These are phyloP conservation scores for Ceratobasidium sp. DNA, from an alignment of 1,284 basidiomycete genomes.

Conservation along the genomic window DNA sequence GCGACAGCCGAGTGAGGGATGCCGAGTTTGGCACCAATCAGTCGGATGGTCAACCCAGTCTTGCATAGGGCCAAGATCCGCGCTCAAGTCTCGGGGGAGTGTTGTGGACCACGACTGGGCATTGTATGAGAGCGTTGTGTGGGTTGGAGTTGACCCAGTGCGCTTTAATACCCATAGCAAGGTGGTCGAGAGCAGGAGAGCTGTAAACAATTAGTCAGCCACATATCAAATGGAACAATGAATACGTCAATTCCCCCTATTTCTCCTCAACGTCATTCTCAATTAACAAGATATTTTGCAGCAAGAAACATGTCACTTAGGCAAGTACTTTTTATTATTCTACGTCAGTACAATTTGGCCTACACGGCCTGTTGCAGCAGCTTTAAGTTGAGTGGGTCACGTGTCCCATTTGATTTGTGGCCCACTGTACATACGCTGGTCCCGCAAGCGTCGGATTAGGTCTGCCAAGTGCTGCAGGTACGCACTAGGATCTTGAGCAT, in stretches of 20 bases:
- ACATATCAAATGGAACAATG: background rate
- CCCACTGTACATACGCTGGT: background rate
- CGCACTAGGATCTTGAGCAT: no score
- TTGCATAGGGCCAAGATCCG: background rate
- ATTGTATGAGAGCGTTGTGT: background rate
- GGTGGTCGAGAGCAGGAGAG: background rate
- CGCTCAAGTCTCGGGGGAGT: background rate
- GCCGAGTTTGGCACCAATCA: background rate
- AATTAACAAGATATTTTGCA: background rate
- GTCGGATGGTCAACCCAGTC: background rate
- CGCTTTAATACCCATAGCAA: background rate
- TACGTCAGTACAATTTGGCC: background rate
- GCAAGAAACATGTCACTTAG: background rate
- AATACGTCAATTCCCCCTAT: background rate
- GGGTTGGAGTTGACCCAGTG: background rate
- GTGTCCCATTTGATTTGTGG: background rate
- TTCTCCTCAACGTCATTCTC: background rate
- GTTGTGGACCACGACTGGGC: background rate
- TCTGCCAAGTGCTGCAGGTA: no score
- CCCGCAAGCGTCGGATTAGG: no score
- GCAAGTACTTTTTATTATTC: background rate
- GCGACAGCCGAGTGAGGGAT: slow-evolving; percentile 1
- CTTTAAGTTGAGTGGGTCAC: background rate
- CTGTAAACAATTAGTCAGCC: background rate
- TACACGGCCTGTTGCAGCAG: background rate